Evolutionary conservation across 345 rosid species (phyloP).

Genomic region (Eucalyptus lansdowneana): DNA sequence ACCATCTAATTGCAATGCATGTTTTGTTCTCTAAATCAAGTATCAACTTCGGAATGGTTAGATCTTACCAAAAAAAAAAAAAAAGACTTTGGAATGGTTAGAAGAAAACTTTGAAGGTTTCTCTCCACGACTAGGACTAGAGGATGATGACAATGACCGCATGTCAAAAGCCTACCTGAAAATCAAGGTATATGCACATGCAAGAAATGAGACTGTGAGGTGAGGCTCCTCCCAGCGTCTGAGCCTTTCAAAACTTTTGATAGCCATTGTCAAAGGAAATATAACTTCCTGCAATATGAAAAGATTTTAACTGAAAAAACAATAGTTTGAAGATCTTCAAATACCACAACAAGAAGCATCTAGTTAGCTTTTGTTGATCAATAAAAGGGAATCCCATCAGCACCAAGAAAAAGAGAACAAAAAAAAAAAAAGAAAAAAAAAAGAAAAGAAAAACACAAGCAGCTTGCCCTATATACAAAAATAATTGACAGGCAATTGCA

Average conservation of each 20-base stretch:
- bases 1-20: neutral
- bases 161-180: constrained; percentile 41
- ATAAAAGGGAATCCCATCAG: neutral
- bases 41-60: neutral
- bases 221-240: constrained; percentile 89
- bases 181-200: constrained; percentile 47
- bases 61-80: too few species aligned
- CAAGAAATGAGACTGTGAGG: constrained; percentile 70
- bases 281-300: constrained; percentile 56
- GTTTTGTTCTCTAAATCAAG: neutral
- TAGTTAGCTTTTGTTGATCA: neutral
- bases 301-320: neutral
- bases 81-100: neutral
- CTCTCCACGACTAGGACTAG: neutral
- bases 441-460: neutral
- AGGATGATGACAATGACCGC: neutral
- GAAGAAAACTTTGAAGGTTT: neutral
- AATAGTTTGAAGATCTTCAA: neutral
- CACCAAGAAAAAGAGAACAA: neutral
- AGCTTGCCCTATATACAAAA: neutral
- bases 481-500: neutral
- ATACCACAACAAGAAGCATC: neutral
- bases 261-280: constrained; percentile 53
- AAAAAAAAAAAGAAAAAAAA: neutral
- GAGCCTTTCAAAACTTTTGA: constrained; percentile 58